Percentiles rank a stretch among this genome's conserved stretches.
phyloP scores from a whole-genome alignment of 768 basidiomycete species.

The Russula dissimulans region DNA sequence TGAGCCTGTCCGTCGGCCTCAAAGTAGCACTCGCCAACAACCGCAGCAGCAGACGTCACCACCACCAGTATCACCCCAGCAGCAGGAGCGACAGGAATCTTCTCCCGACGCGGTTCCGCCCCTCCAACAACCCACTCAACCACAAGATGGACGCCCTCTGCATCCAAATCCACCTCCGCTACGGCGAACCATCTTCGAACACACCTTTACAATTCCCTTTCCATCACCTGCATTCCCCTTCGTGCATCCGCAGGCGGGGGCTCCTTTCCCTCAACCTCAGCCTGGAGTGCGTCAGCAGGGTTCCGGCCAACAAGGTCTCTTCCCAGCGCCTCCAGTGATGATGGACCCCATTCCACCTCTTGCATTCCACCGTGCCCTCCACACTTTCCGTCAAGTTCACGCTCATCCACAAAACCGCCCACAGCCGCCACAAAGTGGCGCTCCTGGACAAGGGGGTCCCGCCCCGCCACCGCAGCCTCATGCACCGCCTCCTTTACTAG shows the following conservation, averaged over 20 bases:
- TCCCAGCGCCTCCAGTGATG: background rate
- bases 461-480: constrained; percentile 18
- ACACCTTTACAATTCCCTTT: constrained; percentile 11
- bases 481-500: constrained; percentile 6
- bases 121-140: background rate
- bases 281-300: background rate
- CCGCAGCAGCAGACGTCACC: background rate
- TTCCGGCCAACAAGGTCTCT: background rate
- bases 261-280: background rate
- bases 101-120: background rate
- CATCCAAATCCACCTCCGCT: background rate
- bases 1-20: constrained; percentile 14
- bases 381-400: background rate
- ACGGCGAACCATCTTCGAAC: constrained; percentile 12
- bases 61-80: constrained; percentile 1
- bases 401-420: background rate
- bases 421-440: background rate
- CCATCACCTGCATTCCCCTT: background rate
- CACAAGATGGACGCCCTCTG: background rate
- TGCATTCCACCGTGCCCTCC: background rate
- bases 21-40: constrained; percentile 1
- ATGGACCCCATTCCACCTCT: background rate
- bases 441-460: background rate
- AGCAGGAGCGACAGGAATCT: background rate
- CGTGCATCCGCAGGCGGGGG: background rate